A percentile compares a stretch with the other conserved stretches of the same genome.
phyloP scores from a whole-genome alignment of 2,329 filamentous ascomycete genomes.

The Trichoderma lentiforme region DNA sequence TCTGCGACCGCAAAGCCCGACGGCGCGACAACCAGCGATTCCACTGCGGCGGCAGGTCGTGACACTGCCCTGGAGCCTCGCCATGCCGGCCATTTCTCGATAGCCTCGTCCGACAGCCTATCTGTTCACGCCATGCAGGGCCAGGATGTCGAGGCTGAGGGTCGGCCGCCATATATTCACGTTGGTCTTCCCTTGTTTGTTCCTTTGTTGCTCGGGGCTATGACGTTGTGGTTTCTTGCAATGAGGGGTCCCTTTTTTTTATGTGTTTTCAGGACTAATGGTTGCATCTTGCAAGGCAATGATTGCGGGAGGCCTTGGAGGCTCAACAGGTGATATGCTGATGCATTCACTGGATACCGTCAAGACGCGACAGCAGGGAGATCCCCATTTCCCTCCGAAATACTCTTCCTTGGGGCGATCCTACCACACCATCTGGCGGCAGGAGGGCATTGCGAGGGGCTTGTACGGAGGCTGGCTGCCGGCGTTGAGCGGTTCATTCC shows the following conservation, averaged over 20 bases:
- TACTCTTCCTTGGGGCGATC: conserved; percentile 88
- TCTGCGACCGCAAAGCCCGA: conserved; percentile 18
- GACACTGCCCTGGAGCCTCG: conserved; percentile 27
- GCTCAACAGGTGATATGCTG: conserved; percentile 89
- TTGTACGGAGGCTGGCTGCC: conserved; percentile 93
- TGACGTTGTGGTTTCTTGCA: neutral
- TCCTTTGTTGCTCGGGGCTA: neutral
- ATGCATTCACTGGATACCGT: conserved; percentile 99
- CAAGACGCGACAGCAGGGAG: conserved; percentile 96
- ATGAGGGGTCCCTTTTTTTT: neutral
- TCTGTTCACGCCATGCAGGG: conserved; percentile 33
- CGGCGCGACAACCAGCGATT: conserved; percentile 19
- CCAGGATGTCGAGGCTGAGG: conserved; percentile 41
- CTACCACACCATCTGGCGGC: conserved; percentile 87
- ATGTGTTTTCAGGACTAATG: neutral
- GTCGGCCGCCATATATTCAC: conserved; percentile 44
- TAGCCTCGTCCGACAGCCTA: conserved; percentile 27
- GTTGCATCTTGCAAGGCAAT: conserved; percentile 62
- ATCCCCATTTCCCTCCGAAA: conserved; percentile 86
- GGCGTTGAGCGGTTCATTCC: conserved; percentile 87
- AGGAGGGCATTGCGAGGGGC: conserved; percentile 82
- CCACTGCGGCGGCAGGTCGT: conserved; percentile 21
- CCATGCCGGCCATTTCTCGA: conserved; percentile 32
- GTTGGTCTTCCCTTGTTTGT: conserved; percentile 29
- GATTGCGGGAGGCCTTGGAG: conserved; percentile 90